These are phyloP conservation scores for Fusarium vanettenii DNA, from an alignment of 2,329 filamentous ascomycete species.

Conservation along the genomic window DNA sequence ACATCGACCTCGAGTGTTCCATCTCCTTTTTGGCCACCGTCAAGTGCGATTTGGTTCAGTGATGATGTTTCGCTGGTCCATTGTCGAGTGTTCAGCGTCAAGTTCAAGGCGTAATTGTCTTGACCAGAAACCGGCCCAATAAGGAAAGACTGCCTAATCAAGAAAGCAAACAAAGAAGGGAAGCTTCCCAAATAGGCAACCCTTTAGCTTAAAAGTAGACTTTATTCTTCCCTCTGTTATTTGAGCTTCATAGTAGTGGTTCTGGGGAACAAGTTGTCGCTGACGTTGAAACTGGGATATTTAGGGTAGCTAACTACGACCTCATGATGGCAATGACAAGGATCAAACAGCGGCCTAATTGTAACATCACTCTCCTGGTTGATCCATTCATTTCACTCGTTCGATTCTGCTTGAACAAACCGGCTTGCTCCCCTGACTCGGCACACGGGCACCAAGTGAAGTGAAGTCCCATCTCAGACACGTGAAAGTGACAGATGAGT, in stretches of 20 bases:
- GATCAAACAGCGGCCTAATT: background rate
- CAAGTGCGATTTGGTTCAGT: background rate
- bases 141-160: background rate
- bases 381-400: background rate
- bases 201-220: background rate
- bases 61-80: too few species aligned
- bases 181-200: background rate
- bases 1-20: background rate
- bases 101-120: background rate
- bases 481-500: constrained; percentile 28
- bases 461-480: background rate
- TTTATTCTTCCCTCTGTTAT: background rate
- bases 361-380: background rate
- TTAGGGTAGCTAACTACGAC: background rate
- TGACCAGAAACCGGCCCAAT: background rate
- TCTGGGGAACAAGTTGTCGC: background rate
- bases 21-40: background rate
- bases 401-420: background rate
- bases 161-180: background rate
- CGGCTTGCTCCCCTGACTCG: background rate
- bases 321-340: background rate
- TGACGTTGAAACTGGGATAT: background rate
- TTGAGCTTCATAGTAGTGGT: background rate
- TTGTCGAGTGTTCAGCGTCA: fast-evolving
- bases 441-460: background rate